Evolutionary conservation across 2,329 filamentous ascomycete genomes (phyloP).

Genomic region (Talaromyces sp.): DNA sequence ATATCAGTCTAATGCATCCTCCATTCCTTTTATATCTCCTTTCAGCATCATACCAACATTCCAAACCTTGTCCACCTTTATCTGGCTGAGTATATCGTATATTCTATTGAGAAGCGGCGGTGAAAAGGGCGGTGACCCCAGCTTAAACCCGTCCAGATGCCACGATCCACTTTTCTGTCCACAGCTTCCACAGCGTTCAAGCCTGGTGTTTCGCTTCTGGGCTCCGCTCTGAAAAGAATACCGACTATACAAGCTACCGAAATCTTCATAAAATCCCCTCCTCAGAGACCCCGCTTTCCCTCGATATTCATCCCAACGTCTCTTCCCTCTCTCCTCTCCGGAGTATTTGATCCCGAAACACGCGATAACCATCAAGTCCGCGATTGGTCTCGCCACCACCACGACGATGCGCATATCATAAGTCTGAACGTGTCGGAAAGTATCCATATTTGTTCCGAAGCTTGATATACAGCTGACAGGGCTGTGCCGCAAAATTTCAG

Average conservation of each 20-base stretch:
- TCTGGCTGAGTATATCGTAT: background rate
- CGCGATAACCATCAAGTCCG: slow-evolving; percentile 10
- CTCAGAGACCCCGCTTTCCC: background rate
- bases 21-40: too few relatives aligned
- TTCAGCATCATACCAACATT: background rate
- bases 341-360: background rate
- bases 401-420: slow-evolving; percentile 23
- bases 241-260: background rate
- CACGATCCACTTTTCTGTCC: slow-evolving; percentile 23
- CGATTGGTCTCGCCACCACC: slow-evolving; percentile 13
- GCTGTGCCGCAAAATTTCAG: background rate
- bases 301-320: background rate
- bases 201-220: background rate
- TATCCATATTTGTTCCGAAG: background rate
- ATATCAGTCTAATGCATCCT: background rate
- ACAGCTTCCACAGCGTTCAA: background rate
- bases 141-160: slow-evolving; percentile 22
- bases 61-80: background rate
- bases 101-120: slow-evolving; percentile 6
- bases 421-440: slow-evolving; percentile 1
- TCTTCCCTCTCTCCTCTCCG: background rate
- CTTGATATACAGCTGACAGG: background rate
- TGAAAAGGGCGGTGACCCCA: slow-evolving; percentile 27
- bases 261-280: background rate
- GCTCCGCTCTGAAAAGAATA: background rate